A percentile compares a stretch with the other conserved stretches of the same genome.
Conservation (phyloP, 768 basidiomycete genomes). For the Panaeolus cyanescens region DNA sequence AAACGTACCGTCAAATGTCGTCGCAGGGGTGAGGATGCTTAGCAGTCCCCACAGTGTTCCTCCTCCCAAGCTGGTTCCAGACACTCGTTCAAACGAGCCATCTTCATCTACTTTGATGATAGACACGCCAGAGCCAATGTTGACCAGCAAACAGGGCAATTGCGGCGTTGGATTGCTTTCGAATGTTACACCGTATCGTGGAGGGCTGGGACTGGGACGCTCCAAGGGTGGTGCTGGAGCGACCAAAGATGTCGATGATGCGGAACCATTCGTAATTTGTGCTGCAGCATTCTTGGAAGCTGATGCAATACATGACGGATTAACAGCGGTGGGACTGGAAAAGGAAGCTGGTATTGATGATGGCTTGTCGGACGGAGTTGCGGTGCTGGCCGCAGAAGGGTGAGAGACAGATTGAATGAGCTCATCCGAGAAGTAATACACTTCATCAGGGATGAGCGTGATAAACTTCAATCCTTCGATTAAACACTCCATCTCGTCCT, state of each 20-base stretch:
- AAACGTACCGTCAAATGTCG: slow-evolving; percentile 88
- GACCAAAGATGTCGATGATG: slow-evolving; percentile 5
- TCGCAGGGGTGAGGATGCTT: slow-evolving; percentile 93
- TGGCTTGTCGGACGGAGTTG: slow-evolving; percentile 16
- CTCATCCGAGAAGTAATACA: slow-evolving; percentile 98
- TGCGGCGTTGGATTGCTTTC: slow-evolving; percentile 83
- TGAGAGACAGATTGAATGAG: slow-evolving; percentile 72
- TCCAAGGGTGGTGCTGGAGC: slow-evolving; percentile 45
- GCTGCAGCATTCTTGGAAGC: not conserved
- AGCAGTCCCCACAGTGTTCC: slow-evolving; percentile 97
- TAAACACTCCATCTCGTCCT: slow-evolving; percentile 99
- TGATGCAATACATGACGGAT: slow-evolving; percentile 5
- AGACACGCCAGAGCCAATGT: slow-evolving; percentile 97
- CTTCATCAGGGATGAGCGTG: slow-evolving; percentile 94
- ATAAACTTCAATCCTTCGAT: slow-evolving; percentile 97
- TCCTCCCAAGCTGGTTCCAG: slow-evolving; percentile 95
- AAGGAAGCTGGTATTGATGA: slow-evolving; percentile 17
- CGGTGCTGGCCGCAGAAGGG: slow-evolving; percentile 11
- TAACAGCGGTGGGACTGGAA: slow-evolving; percentile 18
- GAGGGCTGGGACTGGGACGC: slow-evolving; percentile 89
- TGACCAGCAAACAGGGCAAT: slow-evolving; percentile 94
- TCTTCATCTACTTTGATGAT: slow-evolving; percentile 97
- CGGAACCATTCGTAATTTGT: not conserved
- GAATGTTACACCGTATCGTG: slow-evolving; percentile 86
- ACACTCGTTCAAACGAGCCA: slow-evolving; percentile 93